A percentile compares a stretch with the other conserved stretches of the same genome.
These are phyloP conservation scores for Gracilaria vermiculophylla DNA, from an alignment of 23 red algal genomes.

Conservation along the genomic window DNA sequence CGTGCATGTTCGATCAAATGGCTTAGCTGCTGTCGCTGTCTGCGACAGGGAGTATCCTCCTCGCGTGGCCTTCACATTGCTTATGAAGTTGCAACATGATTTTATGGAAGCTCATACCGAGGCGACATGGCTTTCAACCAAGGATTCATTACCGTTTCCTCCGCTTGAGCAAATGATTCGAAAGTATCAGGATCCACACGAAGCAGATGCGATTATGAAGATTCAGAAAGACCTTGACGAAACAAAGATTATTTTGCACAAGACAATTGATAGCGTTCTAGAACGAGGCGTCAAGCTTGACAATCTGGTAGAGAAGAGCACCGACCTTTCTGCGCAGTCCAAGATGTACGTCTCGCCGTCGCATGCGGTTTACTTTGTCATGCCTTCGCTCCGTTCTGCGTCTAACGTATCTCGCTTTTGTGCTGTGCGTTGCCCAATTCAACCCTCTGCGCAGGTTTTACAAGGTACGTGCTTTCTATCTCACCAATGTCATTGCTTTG, in stretches of 20 bases:
- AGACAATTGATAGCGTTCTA: conserved; percentile 94
- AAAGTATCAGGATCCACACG: conserved; percentile 95
- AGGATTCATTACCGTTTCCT: conserved; percentile 61
- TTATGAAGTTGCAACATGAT: conserved; percentile 90
- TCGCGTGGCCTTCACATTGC: conserved; percentile 96
- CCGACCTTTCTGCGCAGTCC: conserved; percentile 86
- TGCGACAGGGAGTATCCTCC: conserved; percentile 96
- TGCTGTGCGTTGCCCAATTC: not conserved
- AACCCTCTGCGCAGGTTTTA: conserved; percentile 30
- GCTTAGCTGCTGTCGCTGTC: conserved; percentile 80
- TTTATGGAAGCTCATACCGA: conserved; percentile 78
- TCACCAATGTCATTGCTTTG: too few relatives aligned
- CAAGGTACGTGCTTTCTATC: conserved; percentile 33
- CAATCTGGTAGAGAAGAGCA: conserved; percentile 97
- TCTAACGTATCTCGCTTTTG: not conserved
- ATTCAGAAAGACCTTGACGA: conserved; percentile 98
- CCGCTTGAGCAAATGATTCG: conserved; percentile 65
- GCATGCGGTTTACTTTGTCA: not conserved
- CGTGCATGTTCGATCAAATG: conserved; percentile 78
- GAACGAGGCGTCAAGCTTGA: conserved; percentile 98
- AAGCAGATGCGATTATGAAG: conserved; percentile 95
- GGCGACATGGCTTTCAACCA: conserved; percentile 57
- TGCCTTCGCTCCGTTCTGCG: not conserved
- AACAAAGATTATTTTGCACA: conserved; percentile 97
- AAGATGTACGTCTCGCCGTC: conserved; percentile 82